Evolutionary conservation across 257 asterid genomes (phyloP), one percentile per base, ranked within the genome.

Genomic region (Verbena officinalis): DNA sequence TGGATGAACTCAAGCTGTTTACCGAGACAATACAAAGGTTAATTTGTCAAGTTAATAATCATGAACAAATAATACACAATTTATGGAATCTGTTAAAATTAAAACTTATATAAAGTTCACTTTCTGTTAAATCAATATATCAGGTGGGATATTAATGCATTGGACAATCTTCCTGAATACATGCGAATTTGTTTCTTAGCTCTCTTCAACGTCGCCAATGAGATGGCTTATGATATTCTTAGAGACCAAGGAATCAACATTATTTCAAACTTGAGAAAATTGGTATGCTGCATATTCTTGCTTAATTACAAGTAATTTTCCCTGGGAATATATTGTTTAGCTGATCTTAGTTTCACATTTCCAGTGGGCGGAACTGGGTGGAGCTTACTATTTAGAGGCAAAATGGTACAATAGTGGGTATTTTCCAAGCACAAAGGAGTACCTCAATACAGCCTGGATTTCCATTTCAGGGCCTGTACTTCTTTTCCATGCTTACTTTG

Each of bases 321-420:
- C 1, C 46, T 42, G 16, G 46, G 13, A n/a, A 14, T n/a, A 9
- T 49, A n/a, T 0, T 15, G 15, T 49, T 22, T 20, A 3, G 20
- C 55, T 49, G 20, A 20, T 12, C 4, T n/a, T 44, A 21, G 4
- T 30, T 1, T 30, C 31, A 27, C 4, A 27, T 49, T 27, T 65
- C 44, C 77, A 83, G 84, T 83, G 83, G 86, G 76, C 76, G 1
- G 77, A 80, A 31, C 67, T 71, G 44, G 64, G 86, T 43, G 30
- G 68, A 73, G 44, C 66, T n/a, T 80, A 71, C 73, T 31, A 71
- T 65, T 6, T 51, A 59, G 90, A 81, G 55, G 90, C 86, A 44
- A 72, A 11, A 56, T 84, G 90, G 87, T 76, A 63, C 57, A 65
- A 71, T 38, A 64, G 69, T 4, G 74, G 85, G 6, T 69, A 78